Evolutionary conservation across 2,329 filamentous ascomycete species (phyloP).

Genomic region (Pleomassaria siparia): DNA sequence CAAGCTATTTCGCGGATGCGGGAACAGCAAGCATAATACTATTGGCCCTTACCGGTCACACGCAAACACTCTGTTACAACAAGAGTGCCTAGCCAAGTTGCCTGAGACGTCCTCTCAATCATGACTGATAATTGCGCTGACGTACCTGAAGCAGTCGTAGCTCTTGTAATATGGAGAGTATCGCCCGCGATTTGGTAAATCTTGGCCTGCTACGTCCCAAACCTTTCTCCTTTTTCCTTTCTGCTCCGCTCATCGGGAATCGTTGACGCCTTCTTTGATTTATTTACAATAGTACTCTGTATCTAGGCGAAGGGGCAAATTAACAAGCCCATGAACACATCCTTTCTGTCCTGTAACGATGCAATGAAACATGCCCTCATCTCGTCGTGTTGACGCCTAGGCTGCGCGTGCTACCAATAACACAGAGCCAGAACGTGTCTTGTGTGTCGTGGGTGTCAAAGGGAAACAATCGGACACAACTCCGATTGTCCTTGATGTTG

Average conservation of each 20-base stretch:
- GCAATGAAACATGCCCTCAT: constrained; percentile 6
- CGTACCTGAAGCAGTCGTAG: constrained; percentile 58
- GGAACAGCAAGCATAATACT: constrained; percentile 5
- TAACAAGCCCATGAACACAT: background rate
- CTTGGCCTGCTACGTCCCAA: constrained; percentile 58
- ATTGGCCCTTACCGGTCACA: constrained; percentile 60
- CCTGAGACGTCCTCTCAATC: constrained; percentile 1
- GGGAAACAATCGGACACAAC: constrained; percentile 3
- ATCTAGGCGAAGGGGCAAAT: background rate
- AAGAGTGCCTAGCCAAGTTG: constrained; percentile 51
- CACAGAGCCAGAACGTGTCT: constrained; percentile 5
- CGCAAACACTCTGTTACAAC: constrained; percentile 59
- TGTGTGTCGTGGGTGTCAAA: constrained; percentile 2
- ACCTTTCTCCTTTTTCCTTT: constrained; percentile 40
- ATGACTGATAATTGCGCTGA: constrained; percentile 3
- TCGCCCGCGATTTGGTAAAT: constrained; percentile 55
- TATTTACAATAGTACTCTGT: background rate
- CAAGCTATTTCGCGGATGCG: constrained; percentile 10
- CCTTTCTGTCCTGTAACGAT: background rate
- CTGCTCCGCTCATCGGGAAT: constrained; percentile 6
- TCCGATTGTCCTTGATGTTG: background rate
- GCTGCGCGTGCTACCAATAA: constrained; percentile 13
- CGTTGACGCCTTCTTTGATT: too few relatives aligned
- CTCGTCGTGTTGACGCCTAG: constrained; percentile 12
- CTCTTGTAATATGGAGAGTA: constrained; percentile 58